These are phyloP conservation scores for Cenchrus americanus DNA, from an alignment of 176 grass and related monocot species.

Conservation along the genomic window DNA sequence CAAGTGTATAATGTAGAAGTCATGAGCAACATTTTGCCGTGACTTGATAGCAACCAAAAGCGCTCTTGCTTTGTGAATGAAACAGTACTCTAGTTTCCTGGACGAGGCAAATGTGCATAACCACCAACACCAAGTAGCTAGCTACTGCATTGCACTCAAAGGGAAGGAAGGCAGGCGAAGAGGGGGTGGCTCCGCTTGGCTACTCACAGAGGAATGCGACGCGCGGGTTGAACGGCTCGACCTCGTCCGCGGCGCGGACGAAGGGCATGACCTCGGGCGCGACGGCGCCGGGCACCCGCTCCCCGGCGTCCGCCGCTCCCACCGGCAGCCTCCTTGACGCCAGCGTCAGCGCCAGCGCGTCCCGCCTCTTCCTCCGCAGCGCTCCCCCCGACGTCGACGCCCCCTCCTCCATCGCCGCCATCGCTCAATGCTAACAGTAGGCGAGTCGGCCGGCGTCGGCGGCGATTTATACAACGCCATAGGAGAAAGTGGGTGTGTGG, in stretches of 20 bases:
- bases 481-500: background rate
- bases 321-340: slow-evolving; percentile 48
- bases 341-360: slow-evolving; percentile 43
- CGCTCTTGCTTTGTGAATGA: background rate
- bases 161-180: background rate
- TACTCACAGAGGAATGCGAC: slow-evolving; percentile 58
- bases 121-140: background rate
- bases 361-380: slow-evolving; percentile 32
- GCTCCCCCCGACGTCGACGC: slow-evolving; percentile 21
- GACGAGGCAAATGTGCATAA: background rate
- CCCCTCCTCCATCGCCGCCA: background rate
- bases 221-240: slow-evolving; percentile 47
- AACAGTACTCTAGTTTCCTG: background rate
- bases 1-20: background rate
- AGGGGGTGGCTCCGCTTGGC: too few relatives aligned
- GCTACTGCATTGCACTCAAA: background rate
- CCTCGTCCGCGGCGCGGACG: slow-evolving; percentile 55
- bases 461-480: slow-evolving; percentile 49
- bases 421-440: background rate
- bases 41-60: background rate
- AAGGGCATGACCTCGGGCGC: slow-evolving; percentile 59
- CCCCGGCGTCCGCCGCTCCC: slow-evolving; percentile 35
- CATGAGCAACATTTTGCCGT: background rate
- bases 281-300: slow-evolving; percentile 48
- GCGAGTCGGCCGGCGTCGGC: background rate